Percentiles rank a stretch among this genome's conserved stretches.
Conservation (phyloP, 202 grass and related monocot species). For the Hordeum pubiflorum region DNA sequence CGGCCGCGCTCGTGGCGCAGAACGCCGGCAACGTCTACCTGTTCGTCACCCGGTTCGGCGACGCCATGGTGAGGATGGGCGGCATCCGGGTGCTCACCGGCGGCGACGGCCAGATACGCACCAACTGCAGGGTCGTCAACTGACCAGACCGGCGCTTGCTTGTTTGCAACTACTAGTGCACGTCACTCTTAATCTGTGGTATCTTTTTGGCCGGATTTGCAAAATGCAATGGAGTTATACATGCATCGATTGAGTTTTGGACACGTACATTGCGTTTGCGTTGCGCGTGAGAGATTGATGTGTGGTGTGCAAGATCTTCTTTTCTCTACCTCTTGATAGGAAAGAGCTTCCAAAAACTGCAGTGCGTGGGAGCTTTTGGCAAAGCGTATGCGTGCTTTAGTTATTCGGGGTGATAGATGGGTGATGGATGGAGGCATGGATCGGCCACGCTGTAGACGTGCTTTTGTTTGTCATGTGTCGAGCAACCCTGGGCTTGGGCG, state of each 20-base stretch:
- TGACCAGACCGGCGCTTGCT: not conserved
- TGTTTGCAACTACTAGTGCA: too few species aligned
- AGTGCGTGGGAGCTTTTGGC: not conserved
- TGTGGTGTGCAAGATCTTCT: not conserved
- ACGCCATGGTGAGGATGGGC: conserved; percentile 54
- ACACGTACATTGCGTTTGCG: not conserved
- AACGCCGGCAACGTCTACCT: conserved; percentile 27
- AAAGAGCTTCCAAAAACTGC: not conserved
- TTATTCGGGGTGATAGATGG: not conserved
- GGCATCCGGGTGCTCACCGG: conserved; percentile 39
- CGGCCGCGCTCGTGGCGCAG: conserved; percentile 22
- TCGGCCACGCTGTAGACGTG: not conserved
- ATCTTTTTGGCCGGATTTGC: not conserved
- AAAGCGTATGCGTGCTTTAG: not conserved
- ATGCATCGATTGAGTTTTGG: not conserved
- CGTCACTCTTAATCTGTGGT: not conserved
- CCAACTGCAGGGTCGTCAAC: conserved; percentile 42
- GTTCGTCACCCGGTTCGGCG: conserved; percentile 35
- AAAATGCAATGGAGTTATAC: not conserved
- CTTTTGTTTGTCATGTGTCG: conserved; percentile 6
- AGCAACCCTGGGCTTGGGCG: not conserved
- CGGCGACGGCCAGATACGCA: conserved; percentile 31
- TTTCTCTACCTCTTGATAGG: not conserved
- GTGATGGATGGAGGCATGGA: not conserved
- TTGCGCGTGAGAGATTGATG: not conserved